Evolutionary conservation across 768 basidiomycete species (phyloP).

Genomic region (Hericium erinaceus): DNA sequence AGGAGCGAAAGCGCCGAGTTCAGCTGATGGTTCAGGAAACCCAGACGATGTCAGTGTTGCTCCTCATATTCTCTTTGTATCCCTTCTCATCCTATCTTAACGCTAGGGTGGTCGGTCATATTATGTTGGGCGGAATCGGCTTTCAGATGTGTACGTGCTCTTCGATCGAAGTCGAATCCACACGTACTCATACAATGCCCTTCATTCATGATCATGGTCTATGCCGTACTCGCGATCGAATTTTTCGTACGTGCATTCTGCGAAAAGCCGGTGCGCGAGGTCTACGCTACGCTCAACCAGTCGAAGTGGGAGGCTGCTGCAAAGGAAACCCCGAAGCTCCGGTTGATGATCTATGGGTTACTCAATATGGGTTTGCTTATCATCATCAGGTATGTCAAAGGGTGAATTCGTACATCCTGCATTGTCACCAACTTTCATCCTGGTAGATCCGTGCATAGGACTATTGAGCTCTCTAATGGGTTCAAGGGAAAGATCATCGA

Average conservation of each 20-base stretch:
- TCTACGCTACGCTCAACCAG: neutral
- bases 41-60: too few species aligned
- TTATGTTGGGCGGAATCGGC: conserved; percentile 9
- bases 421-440: neutral
- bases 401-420: neutral
- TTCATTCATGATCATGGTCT: conserved; percentile 7
- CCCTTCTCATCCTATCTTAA: too few species aligned
- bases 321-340: neutral
- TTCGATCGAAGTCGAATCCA: neutral
- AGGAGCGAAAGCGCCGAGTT: too few species aligned
- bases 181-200: too few species aligned
- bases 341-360: conserved; percentile 4
- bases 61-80: too few species aligned
- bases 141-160: conserved; percentile 8
- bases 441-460: too few species aligned
- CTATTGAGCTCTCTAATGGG: too few species aligned
- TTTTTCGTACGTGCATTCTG: conserved; percentile 1
- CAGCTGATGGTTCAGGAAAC: too few species aligned
- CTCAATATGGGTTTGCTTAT: conserved; percentile 5
- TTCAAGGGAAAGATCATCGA: too few species aligned
- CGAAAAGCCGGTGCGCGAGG: conserved; percentile 2
- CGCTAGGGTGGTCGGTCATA: neutral
- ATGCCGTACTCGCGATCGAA: conserved; percentile 3
- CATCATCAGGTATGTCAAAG: conserved; percentile 3
- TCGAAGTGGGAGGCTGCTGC: neutral